Evolutionary conservation across 495 filamentous ascomycete genomes (phyloP).

Genomic region (Tuber brumale): DNA sequence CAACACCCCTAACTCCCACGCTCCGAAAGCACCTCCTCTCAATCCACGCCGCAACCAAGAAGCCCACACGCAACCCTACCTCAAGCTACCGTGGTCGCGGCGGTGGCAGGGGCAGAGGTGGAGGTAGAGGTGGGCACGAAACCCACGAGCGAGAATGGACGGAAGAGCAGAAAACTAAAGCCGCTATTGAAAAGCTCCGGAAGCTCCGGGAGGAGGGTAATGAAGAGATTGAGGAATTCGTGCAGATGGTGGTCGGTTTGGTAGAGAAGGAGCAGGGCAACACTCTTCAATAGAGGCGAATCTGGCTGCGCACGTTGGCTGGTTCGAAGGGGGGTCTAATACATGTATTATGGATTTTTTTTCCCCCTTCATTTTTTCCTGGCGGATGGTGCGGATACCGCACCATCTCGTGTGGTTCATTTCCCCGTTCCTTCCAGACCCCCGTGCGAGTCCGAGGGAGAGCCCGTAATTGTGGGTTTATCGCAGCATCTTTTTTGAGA

Average conservation of each 20-base stretch:
- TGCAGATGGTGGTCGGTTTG: constrained; percentile 25
- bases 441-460: not conserved
- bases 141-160: constrained; percentile 24
- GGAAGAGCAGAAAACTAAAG: constrained; percentile 26
- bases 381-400: not conserved
- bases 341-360: not conserved
- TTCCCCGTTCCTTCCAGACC: not conserved
- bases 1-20: constrained; percentile 24
- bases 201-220: constrained; percentile 28
- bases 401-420: not conserved
- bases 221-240: constrained; percentile 36
- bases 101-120: constrained; percentile 23
- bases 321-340: not conserved
- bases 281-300: not conserved
- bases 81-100: constrained; percentile 11
- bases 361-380: not conserved
- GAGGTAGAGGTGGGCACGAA: constrained; percentile 28
- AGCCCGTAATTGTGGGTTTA: not conserved
- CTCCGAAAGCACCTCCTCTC: constrained; percentile 30
- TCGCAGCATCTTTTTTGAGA: not conserved
- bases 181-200: constrained; percentile 24
- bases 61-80: constrained; percentile 7
- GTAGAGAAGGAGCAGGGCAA: constrained; percentile 14
- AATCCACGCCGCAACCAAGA: constrained; percentile 28
- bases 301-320: not conserved